Evolutionary conservation across 495 filamentous ascomycete species (phyloP).

Genomic region (Hypoxylon lenormandii): DNA sequence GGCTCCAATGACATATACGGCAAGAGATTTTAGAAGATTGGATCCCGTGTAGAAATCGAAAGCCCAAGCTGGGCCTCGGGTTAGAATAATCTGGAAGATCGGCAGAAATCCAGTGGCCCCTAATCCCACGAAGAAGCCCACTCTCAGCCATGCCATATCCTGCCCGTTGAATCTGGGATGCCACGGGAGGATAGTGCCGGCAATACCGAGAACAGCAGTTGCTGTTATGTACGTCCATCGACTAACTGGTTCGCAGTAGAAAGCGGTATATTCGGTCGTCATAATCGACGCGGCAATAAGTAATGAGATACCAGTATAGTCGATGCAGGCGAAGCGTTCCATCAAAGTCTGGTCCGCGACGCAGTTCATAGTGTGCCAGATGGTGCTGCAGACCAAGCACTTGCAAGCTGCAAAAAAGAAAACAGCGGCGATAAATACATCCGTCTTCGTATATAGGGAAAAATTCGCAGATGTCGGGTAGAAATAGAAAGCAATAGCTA

Average conservation of each 20-base stretch:
- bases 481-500: slow-evolving; percentile 94
- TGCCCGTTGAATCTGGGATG: slow-evolving; percentile 92
- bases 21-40: slow-evolving; percentile 83
- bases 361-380: slow-evolving; percentile 98
- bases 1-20: slow-evolving; percentile 87
- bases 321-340: slow-evolving; percentile 96
- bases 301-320: slow-evolving; percentile 97
- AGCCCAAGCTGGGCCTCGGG: slow-evolving; percentile 79
- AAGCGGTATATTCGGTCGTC: slow-evolving; percentile 97
- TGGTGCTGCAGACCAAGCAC: slow-evolving; percentile 91
- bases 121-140: slow-evolving; percentile 90
- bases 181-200: slow-evolving; percentile 93
- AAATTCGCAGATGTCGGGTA: slow-evolving; percentile 90
- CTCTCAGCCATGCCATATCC: slow-evolving; percentile 91
- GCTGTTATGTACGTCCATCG: slow-evolving; percentile 87
- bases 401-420: slow-evolving; percentile 99
- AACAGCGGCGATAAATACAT: slow-evolving; percentile 86
- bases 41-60: slow-evolving; percentile 81
- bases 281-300: slow-evolving; percentile 97
- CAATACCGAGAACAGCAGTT: slow-evolving; percentile 83
- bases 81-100: slow-evolving; percentile 80
- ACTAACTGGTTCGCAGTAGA: slow-evolving; percentile 93
- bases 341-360: slow-evolving; percentile 89
- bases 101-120: slow-evolving; percentile 92
- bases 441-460: slow-evolving; percentile 82